These are phyloP conservation scores for Puccinia sorghi DNA, from an alignment of 1,284 basidiomycete species.

Conservation along the genomic window DNA sequence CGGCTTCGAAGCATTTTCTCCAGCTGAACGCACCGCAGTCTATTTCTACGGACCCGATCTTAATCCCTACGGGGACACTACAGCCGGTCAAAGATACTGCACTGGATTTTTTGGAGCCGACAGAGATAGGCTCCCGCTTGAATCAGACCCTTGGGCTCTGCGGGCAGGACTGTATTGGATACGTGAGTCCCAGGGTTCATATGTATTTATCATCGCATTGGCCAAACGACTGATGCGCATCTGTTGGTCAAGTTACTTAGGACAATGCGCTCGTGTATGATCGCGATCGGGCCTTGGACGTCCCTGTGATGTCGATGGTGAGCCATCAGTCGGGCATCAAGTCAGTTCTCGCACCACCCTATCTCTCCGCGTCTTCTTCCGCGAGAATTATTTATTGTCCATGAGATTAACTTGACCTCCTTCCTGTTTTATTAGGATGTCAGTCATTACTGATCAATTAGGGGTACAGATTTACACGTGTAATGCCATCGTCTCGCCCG, in stretches of 20 bases:
- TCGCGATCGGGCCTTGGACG: not conserved
- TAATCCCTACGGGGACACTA: constrained; percentile 62
- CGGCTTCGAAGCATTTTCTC: constrained; percentile 60
- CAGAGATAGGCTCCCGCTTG: constrained; percentile 61
- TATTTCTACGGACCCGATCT: constrained; percentile 62
- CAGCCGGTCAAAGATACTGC: constrained; percentile 60
- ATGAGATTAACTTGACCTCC: not conserved
- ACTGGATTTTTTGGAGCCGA: constrained; percentile 62
- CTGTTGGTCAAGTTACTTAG: constrained; percentile 19
- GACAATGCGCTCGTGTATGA: constrained; percentile 45
- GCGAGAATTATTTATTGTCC: not conserved
- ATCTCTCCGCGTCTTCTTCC: not conserved
- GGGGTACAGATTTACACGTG: constrained; percentile 63
- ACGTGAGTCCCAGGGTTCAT: constrained; percentile 51
- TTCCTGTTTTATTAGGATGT: constrained; percentile 59
- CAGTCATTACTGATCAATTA: constrained; percentile 64
- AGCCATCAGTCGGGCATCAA: constrained; percentile 63
- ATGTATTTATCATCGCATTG: not conserved
- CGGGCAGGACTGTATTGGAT: constrained; percentile 55
- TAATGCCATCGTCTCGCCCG: constrained; percentile 60
- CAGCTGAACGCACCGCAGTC: constrained; percentile 59
- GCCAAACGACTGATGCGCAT: not conserved
- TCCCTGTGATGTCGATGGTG: constrained; percentile 54
- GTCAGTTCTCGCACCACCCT: constrained; percentile 54
- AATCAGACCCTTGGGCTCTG: constrained; percentile 55